Evolutionary conservation across 2,329 filamentous ascomycete species (phyloP), one percentile per base, ranked within the genome.

Genomic region (Pseudogymnoascus sp.): DNA sequence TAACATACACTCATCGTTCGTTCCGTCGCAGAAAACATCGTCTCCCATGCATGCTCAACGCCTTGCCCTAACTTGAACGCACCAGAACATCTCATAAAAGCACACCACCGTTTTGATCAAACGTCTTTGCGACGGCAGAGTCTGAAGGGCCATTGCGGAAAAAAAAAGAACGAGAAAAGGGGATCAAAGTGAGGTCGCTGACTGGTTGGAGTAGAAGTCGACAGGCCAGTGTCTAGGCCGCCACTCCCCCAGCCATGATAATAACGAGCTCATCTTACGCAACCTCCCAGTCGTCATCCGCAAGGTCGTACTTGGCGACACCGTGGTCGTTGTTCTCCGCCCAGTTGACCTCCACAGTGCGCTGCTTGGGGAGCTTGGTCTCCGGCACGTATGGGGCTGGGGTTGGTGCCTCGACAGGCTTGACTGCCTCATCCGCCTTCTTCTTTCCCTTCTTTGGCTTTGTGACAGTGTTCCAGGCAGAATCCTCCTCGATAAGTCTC

Each of bases 381-480:
- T 53, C 47, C 10, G 47, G 47, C 47, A 53, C 47, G 17, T 53
- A 33, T 53, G 31, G 59, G 23, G 31, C 19, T 17, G 59, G 33
- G 23, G 59, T 40, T 26, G 59, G 59, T 36, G 59, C 59, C 59
- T 60, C 59, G 10, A 60, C 59, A 36, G 36, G 33, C 59, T 60
- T 60, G 11, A 38, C 63, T 44, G 66, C 60, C 36, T 64, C 65
- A 19, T 62, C 61, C 3, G 53, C 36, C 62, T 67, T 70, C 65
- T 68, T 69, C 63, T 74, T 76, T 72, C 78, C 78, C 72, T 76
- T 76, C 70, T 75, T 74, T 71, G 78, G 80, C 21, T 74, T 74
- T 66, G 76, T 76, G 60, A 88, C 85, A 33, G 84, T 85, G 72
- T 77, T 85, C 85, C 85, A 88, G 17, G 75, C 73, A 21, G 74